Percentiles rank a stretch among this genome's conserved stretches.
Conservation (phyloP, 2,329 filamentous ascomycete species). For the Myrmaecium sp. region DNA sequence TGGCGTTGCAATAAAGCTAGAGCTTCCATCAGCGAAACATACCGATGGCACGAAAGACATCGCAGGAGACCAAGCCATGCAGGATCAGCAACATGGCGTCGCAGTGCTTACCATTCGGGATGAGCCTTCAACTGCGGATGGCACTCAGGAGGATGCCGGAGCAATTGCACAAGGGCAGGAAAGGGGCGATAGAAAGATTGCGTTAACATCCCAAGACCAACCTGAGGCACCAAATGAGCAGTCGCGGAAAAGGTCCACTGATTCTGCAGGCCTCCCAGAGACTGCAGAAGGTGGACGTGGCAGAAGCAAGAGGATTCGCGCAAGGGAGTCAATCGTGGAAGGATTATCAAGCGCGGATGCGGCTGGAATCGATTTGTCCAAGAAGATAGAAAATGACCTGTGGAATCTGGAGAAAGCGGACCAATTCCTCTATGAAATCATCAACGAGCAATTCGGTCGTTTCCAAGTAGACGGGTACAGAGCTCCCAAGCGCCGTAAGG, state of each 20-base stretch:
- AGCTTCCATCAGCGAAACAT: conserved; percentile 22
- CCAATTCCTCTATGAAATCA: conserved; percentile 37
- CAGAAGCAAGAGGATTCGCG: conserved; percentile 44
- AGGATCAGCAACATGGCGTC: no score
- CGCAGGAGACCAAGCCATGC: no score
- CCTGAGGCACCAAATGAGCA: conserved; percentile 20
- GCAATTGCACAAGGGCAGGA: no score
- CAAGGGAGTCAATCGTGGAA: conserved; percentile 39
- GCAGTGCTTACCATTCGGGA: no score
- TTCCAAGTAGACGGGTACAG: conserved; percentile 31
- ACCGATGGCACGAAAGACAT: no score
- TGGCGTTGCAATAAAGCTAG: conserved; percentile 25
- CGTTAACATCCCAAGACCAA: no score
- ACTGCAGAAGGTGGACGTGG: conserved; percentile 36
- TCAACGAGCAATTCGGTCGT: conserved; percentile 34
- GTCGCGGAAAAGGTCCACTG: conserved; percentile 42
- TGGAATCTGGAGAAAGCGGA: conserved; percentile 37
- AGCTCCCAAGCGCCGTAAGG: conserved; percentile 21
- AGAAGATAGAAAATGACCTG: conserved; percentile 38
- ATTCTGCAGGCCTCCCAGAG: conserved; percentile 42
- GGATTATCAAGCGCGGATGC: conserved; percentile 27
- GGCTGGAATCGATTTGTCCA: conserved; percentile 33
- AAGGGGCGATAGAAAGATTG: no score
- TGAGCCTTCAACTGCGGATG: no score
- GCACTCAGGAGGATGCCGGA: no score